Percentiles rank a stretch among this genome's conserved stretches.
Conservation (phyloP, 2,329 filamentous ascomycete species). For the Venturia aucupariae region DNA sequence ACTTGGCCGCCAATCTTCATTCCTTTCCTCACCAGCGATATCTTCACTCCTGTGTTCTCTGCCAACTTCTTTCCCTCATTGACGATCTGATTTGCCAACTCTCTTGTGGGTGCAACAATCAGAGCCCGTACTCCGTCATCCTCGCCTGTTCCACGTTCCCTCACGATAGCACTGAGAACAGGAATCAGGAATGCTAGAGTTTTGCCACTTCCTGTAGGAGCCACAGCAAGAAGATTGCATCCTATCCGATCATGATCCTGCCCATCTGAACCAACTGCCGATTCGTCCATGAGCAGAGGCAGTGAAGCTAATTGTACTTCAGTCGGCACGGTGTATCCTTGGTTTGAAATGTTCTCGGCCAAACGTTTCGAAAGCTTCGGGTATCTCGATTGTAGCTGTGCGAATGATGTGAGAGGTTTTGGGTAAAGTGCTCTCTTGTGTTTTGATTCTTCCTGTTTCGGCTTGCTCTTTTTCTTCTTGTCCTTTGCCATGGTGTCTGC, state of each 20-base stretch:
- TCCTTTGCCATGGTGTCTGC: conserved; percentile 40
- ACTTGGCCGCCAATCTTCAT: conserved; percentile 43
- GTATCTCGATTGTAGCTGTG: conserved; percentile 60
- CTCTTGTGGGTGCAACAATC: conserved; percentile 41
- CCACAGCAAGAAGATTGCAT: conserved; percentile 76
- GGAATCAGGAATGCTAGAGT: conserved; percentile 89
- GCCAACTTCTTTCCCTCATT: conserved; percentile 76
- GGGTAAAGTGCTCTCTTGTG: conserved; percentile 56
- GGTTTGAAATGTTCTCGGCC: conserved; percentile 67
- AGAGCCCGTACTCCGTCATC: conserved; percentile 29
- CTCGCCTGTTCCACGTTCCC: conserved; percentile 17
- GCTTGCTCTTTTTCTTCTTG: conserved; percentile 27
- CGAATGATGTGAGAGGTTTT: conserved; percentile 69
- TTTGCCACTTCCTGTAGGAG: conserved; percentile 94
- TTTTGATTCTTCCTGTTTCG: conserved; percentile 26
- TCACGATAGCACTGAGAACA: conserved; percentile 62
- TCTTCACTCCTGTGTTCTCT: conserved; percentile 64
- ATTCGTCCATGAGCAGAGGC: conserved; percentile 61
- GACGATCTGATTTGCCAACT: conserved; percentile 41
- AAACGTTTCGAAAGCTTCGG: conserved; percentile 59
- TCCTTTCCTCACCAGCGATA: conserved; percentile 76
- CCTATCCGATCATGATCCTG: conserved; percentile 19
- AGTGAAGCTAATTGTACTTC: conserved; percentile 87
- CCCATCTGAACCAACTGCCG: conserved; percentile 35
- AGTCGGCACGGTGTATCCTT: conserved; percentile 81